A percentile compares a stretch with the other conserved stretches of the same genome.
These are phyloP conservation scores for Cytospora leucostoma DNA, from an alignment of 2,329 filamentous ascomycete species.

Conservation along the genomic window DNA sequence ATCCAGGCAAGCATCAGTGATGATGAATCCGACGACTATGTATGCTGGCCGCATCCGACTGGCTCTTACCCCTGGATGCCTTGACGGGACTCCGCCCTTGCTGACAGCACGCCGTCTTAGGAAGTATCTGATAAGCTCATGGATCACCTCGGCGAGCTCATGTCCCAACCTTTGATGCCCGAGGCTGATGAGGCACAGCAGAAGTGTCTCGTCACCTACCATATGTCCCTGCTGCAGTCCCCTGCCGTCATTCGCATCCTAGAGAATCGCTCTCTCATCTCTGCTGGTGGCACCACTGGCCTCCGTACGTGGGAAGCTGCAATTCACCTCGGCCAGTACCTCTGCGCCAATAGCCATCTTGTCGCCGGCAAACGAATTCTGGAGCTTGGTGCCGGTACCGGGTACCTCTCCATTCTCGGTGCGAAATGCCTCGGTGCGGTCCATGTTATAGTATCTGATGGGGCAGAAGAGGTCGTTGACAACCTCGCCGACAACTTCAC, in stretches of 20 bases:
- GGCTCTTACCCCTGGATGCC: too few species aligned
- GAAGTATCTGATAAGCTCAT: slow-evolving; percentile 83
- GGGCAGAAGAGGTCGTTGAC: slow-evolving; percentile 70
- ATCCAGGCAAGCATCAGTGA: slow-evolving; percentile 68
- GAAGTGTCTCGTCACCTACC: slow-evolving; percentile 75
- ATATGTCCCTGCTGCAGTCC: slow-evolving; percentile 42
- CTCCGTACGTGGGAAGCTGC: slow-evolving; percentile 81
- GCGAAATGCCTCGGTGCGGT: slow-evolving; percentile 63
- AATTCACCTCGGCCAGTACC: slow-evolving; percentile 70
- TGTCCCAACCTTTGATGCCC: slow-evolving; percentile 64
- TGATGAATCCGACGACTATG: slow-evolving; percentile 82
- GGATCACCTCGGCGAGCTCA: slow-evolving; percentile 63
- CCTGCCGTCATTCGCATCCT: slow-evolving; percentile 58
- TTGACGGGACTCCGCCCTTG: background rate
- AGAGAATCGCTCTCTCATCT: slow-evolving; percentile 69
- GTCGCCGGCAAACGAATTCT: slow-evolving; percentile 61
- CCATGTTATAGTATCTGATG: slow-evolving; percentile 70
- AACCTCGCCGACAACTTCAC: slow-evolving; percentile 67
- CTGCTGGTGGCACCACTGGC: slow-evolving; percentile 72
- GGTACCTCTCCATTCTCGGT: slow-evolving; percentile 73
- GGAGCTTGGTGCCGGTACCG: slow-evolving; percentile 76
- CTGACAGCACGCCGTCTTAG: slow-evolving; percentile 48
- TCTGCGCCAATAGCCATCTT: slow-evolving; percentile 50
- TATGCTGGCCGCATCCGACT: slow-evolving; percentile 50
- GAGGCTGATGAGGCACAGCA: slow-evolving; percentile 68